Evolutionary conservation across 169 alveolate species (phyloP).

Genomic region (Cryptosporidium ryanae): DNA sequence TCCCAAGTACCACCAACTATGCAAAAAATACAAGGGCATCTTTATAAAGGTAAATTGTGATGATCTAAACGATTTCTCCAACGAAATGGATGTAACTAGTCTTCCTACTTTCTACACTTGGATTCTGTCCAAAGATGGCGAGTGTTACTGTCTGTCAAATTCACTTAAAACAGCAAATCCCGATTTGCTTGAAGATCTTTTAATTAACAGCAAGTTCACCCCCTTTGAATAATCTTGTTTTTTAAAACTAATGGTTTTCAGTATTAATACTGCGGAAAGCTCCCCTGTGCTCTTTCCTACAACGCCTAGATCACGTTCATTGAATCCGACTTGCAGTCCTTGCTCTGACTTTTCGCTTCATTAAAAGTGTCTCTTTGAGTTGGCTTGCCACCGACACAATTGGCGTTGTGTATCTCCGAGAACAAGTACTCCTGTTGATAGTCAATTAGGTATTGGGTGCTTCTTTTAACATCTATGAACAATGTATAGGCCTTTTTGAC

Average conservation of each 20-base stretch:
- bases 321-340: too few relatives aligned
- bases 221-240: too few relatives aligned
- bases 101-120: conserved; percentile 67
- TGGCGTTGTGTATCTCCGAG: conserved; percentile 23
- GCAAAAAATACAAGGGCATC: conserved; percentile 37
- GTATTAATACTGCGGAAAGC: too few relatives aligned
- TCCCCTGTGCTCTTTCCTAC: too few relatives aligned
- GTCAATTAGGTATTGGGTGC: conserved; percentile 92
- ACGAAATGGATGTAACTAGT: conserved; percentile 16
- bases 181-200: conserved; percentile 17
- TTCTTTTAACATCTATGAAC: conserved; percentile 96
- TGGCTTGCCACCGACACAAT: not conserved
- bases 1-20: not conserved
- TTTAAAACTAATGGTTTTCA: too few relatives aligned
- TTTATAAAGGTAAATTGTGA: conserved; percentile 38
- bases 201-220: not conserved
- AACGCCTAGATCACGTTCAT: too few relatives aligned
- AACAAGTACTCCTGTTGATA: conserved; percentile 66
- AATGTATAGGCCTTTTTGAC: conserved; percentile 94
- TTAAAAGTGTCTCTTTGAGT: too few relatives aligned
- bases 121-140: conserved; percentile 1
- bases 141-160: conserved; percentile 1
- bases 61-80: not conserved
- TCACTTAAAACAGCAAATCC: conserved; percentile 27
- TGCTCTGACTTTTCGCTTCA: too few relatives aligned